Evolutionary conservation across 2,329 filamentous ascomycete species (phyloP), one percentile per base, ranked within the genome.

Genomic region (Atkinsonella texensis): DNA sequence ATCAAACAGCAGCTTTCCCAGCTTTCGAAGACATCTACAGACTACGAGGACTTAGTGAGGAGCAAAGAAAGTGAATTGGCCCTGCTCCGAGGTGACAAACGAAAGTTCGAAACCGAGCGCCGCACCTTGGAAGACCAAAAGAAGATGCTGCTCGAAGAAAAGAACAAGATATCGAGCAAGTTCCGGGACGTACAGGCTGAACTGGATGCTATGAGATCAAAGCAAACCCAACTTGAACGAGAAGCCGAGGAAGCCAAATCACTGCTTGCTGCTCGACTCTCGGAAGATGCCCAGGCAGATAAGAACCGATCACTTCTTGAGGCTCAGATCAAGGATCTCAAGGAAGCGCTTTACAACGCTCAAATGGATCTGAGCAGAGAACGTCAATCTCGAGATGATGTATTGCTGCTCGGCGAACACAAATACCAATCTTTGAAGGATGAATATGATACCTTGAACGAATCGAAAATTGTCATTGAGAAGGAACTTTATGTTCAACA

Each of bases 401-500:
- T 96, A 28, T 84, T 91, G 56, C 81, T 95, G 58, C 84, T 97
- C 52, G 83, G 87, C 4, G 89, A 96, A 59, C 90, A 95, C 69
- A 94, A 93, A 64, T 87, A 84, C 60, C 76, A 86, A 44, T 81
- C 84, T 48, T 74, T 98, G 54, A 84, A 90, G 63, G 83, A 90
- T 28, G 89, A 97, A 57, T 95, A 83, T 59, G 84, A 94, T 48
- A 80, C 81, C 35, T 75, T 97, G 35, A 95, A 95, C 60, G 89
- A 96, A 56, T 84, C 89, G 31, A 98, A 98, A 68, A 95, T 96
- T 60, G 95, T 84, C 46, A 95, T 98, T 56, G 91, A 98, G 68
- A 97, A 96, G 67, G 91, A 97, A 68, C 84, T 98, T 65, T 97
- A 97, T 64, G 85, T 87, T 5, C 91, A 97, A 63, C 90, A 96